A percentile compares a stretch with the other conserved stretches of the same genome.
Conservation (phyloP, 768 basidiomycete species). For the Antrodiella citrinella region DNA sequence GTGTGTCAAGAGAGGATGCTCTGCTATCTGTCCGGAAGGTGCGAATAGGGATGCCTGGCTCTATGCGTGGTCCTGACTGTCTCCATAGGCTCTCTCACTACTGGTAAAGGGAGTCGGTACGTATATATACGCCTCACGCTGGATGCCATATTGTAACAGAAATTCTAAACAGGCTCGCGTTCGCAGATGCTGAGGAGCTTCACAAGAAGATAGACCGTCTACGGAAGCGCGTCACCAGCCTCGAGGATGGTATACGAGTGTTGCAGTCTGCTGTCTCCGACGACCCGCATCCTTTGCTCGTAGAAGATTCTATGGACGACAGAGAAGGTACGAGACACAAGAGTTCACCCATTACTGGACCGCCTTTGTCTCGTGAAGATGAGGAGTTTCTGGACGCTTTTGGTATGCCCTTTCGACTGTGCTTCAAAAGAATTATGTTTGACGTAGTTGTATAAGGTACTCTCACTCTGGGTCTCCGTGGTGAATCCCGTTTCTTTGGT, state of each 20-base stretch:
- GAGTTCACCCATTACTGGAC: slow-evolving; percentile 1
- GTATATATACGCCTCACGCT: slow-evolving; percentile 10
- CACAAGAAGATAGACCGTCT: slow-evolving; percentile 56
- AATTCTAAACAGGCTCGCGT: slow-evolving; percentile 34
- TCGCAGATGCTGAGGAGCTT: slow-evolving; percentile 64
- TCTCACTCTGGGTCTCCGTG: slow-evolving; percentile 44
- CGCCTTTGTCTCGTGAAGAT: slow-evolving; percentile 22
- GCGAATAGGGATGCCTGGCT: slow-evolving; percentile 5
- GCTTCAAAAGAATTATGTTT: background rate
- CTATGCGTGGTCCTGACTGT: background rate
- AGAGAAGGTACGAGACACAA: background rate
- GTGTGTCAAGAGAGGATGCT: slow-evolving; percentile 69
- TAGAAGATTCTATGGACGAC: slow-evolving; percentile 7
- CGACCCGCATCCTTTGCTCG: slow-evolving; percentile 42
- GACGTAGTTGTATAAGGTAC: slow-evolving; percentile 33
- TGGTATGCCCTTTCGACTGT: slow-evolving; percentile 23
- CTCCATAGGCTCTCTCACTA: slow-evolving; percentile 39
- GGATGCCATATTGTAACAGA: background rate
- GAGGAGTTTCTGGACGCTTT: slow-evolving; percentile 44
- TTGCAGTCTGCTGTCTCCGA: slow-evolving; percentile 42
- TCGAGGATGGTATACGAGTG: slow-evolving; percentile 49
- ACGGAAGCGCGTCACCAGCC: slow-evolving; percentile 45
- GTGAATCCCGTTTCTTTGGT: slow-evolving; percentile 51
- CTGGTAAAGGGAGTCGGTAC: slow-evolving; percentile 54
- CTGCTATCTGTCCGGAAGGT: slow-evolving; percentile 74